Evolutionary conservation across 2,329 filamentous ascomycete genomes (phyloP), one percentile per base, ranked within the genome.

Genomic region (Paramyrothecium roridum): DNA sequence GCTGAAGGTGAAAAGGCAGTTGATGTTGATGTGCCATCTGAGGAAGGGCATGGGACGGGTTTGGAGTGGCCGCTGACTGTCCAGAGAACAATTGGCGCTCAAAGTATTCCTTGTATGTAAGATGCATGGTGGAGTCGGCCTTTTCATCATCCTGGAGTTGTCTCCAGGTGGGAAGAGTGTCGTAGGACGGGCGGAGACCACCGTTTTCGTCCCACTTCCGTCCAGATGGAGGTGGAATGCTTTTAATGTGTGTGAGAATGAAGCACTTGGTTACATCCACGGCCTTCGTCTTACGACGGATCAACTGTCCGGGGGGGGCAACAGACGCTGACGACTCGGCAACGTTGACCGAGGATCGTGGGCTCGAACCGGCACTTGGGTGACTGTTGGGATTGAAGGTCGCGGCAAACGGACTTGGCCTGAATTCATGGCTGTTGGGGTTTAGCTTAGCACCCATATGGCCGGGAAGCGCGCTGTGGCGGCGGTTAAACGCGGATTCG

Each of bases 81-180:
- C 78, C 73, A 47, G 80, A 75, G 63, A 83, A 76, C 52, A 85
- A 77, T 63, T 85, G 74, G 50, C 84, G 81, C 63, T 96, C 91
- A 71, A 97, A 95, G 66, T 90, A 85, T 63, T 93, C 85, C 52
- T 85, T 83, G 70, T 93, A 96, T 0, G 85, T 90, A 65, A 85
- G 65, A 59, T 75, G 78, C 79, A 86, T 87, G 2, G 81, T 84
- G 2, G 84, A 85, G 37, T 86, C 82, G 0, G 76, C 67, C 64
- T 89, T 90, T 60, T 96, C 90, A 60, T 91, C 88, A 20, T 87
- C 85, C 50, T 84, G 76, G 22, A 86, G 74, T 57, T 86, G 84
- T 57, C 89, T 86, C 93, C 95, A 99, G 1, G 88, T 93, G 1
- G 92, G 92, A 12, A 81, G 78, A 1, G 95, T 98, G 63, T 91